Conservation (phyloP, 257 asterid species). For the Solanum chaucha region DNA sequence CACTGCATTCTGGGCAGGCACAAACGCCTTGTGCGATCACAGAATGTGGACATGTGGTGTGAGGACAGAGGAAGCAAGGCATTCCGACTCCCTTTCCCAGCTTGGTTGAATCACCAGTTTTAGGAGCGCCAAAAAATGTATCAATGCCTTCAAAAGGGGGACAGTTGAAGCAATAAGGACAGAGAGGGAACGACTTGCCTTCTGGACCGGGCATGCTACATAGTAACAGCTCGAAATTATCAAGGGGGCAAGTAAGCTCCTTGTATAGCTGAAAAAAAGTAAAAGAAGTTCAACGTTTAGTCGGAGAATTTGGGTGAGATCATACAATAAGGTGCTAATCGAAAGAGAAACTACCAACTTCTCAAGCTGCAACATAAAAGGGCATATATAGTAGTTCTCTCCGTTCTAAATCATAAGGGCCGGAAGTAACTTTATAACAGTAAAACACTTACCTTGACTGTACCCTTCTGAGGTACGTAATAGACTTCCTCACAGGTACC, state of each 20-base stretch:
- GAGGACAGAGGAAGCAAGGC: conserved; percentile 96
- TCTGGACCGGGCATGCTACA: conserved; percentile 77
- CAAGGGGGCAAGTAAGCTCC: conserved; percentile 89
- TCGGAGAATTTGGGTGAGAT: neutral
- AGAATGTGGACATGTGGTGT: conserved; percentile 80
- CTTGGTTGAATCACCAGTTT: conserved; percentile 30
- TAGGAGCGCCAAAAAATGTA: conserved; percentile 50
- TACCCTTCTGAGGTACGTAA: conserved; percentile 81
- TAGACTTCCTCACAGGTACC: conserved; percentile 89
- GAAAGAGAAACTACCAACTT: neutral
- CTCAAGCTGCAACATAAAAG: neutral
- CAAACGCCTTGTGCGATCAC: conserved; percentile 81
- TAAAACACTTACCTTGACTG: conserved; percentile 48
- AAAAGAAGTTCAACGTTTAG: neutral
- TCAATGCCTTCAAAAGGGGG: conserved; percentile 83
- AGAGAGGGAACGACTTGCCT: conserved; percentile 74
- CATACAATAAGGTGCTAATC: neutral
- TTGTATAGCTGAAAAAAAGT: conserved; percentile 62
- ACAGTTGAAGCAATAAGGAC: conserved; percentile 83
- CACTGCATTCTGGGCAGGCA: conserved; percentile 90
- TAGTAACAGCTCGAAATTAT: conserved; percentile 79
- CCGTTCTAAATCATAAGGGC: neutral
- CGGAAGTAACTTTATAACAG: neutral
- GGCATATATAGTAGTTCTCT: neutral
- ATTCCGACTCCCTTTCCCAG: conserved; percentile 82